Conservation (phyloP, 257 asterid genomes). For the Nicotiana sylvestris region DNA sequence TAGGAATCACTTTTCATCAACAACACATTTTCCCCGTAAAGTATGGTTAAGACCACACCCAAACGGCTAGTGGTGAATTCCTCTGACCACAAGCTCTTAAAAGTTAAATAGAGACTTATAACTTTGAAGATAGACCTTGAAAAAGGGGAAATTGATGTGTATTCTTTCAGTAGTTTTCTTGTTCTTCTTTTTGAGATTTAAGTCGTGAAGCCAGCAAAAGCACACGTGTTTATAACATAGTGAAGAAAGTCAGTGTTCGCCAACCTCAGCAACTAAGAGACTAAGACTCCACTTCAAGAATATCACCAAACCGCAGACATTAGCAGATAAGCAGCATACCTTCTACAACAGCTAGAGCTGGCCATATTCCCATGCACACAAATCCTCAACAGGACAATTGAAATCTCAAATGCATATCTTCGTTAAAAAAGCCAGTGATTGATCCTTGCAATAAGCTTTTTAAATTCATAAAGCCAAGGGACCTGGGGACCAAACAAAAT, state of each 20-base stretch:
- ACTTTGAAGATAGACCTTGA: background rate
- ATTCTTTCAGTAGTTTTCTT: background rate
- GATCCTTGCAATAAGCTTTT: background rate
- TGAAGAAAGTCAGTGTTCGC: no score
- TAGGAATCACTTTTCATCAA: background rate
- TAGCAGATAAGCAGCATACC: background rate
- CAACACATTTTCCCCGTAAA: background rate
- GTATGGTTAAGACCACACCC: background rate
- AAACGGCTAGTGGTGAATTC: background rate
- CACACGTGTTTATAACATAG: no score
- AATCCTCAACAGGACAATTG: background rate
- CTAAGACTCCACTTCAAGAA: no score
- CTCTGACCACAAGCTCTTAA: background rate
- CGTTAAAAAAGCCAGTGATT: background rate
- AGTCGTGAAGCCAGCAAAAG: background rate
- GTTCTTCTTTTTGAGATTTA: background rate
- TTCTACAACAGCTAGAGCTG: background rate
- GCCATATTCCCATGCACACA: background rate
- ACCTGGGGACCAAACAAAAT: background rate
- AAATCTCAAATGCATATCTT: background rate
- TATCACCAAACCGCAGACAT: background rate
- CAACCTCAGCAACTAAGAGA: no score
- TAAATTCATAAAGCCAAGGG: background rate
- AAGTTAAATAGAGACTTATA: background rate
- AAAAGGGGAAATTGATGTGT: background rate